Evolutionary conservation across 768 basidiomycete species (phyloP).

Genomic region (Lactarius tabidus): DNA sequence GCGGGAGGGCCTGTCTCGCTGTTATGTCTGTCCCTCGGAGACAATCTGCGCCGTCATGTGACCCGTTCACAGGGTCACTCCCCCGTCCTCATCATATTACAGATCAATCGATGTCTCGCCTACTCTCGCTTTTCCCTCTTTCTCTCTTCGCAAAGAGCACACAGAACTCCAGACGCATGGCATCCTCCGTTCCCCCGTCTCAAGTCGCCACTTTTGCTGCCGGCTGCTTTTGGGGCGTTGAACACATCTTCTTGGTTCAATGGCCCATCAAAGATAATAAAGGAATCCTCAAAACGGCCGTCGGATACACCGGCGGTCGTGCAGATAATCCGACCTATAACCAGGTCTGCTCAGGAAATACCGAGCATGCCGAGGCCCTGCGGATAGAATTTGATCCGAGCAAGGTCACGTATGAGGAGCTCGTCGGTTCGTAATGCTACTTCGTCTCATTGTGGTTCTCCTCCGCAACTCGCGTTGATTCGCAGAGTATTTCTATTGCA

Average conservation of each 20-base stretch:
- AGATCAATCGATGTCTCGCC: constrained; percentile 23
- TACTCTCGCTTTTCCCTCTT: constrained; percentile 1
- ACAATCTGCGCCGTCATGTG: neutral
- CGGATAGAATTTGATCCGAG: constrained; percentile 82
- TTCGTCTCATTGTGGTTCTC: neutral
- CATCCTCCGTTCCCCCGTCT: constrained; percentile 18
- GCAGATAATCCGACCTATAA: constrained; percentile 60
- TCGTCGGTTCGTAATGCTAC: constrained; percentile 63
- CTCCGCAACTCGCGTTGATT: neutral
- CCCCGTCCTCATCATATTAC: too few species aligned
- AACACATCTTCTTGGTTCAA: constrained; percentile 80
- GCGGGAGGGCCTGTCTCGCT: neutral
- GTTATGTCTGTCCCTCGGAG: neutral
- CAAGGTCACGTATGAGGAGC: constrained; percentile 74
- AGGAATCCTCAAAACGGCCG: constrained; percentile 68
- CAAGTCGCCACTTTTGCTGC: constrained; percentile 50
- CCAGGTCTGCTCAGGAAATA: constrained; percentile 73
- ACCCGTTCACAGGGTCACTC: constrained; percentile 13
- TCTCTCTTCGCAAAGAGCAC: neutral
- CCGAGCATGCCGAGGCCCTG: constrained; percentile 86
- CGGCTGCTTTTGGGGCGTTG: constrained; percentile 85
- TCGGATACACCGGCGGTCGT: constrained; percentile 79
- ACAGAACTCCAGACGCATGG: constrained; percentile 16
- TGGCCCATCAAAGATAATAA: constrained; percentile 67
- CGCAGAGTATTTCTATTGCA: constrained; percentile 89